Percentiles rank a stretch among this genome's conserved stretches.
phyloP scores from a whole-genome alignment of 2,329 filamentous ascomycete genomes.

The Ceratocystis smalleyi region DNA sequence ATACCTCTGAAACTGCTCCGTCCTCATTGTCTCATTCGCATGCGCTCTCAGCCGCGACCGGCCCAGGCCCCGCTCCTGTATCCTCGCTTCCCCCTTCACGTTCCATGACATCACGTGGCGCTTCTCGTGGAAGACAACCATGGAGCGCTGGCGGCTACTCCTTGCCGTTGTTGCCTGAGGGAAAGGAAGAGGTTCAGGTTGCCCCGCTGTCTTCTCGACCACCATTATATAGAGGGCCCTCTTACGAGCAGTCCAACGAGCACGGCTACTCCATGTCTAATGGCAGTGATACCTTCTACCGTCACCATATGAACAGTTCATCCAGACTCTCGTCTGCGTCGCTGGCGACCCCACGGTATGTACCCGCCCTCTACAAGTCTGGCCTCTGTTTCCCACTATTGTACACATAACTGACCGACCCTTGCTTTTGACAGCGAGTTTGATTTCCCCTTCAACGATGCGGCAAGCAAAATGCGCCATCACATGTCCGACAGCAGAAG shows the following conservation, averaged over 20 bases:
- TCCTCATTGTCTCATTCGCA: background rate
- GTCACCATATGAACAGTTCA: conserved; percentile 19
- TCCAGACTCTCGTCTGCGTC: conserved; percentile 17
- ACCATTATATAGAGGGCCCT: conserved; percentile 13
- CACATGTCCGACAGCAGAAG: conserved; percentile 37
- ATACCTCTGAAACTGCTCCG: conserved; percentile 14
- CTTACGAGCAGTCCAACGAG: conserved; percentile 15
- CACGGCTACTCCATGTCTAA: conserved; percentile 18
- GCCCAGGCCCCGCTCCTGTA: conserved; percentile 4
- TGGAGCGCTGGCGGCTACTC: conserved; percentile 38
- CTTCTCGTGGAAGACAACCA: conserved; percentile 24
- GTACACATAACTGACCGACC: background rate
- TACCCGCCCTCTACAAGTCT: background rate
- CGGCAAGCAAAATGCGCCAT: conserved; percentile 21
- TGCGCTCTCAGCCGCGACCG: conserved; percentile 1
- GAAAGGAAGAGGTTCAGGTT: conserved; percentile 22
- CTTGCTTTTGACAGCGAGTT: conserved; percentile 8
- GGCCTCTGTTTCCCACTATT: too few species aligned
- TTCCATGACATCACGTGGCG: conserved; percentile 19
- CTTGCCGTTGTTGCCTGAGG: conserved; percentile 29
- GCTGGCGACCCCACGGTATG: conserved; percentile 17
- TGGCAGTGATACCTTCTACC: conserved; percentile 19
- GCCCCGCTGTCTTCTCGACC: conserved; percentile 12
- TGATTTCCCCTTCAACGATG: conserved; percentile 12
- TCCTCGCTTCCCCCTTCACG: conserved; percentile 6